Percentiles rank a stretch among this genome's conserved stretches.
phyloP scores from a whole-genome alignment of 2,329 filamentous ascomycete genomes.

The Nakataea oryzae region DNA sequence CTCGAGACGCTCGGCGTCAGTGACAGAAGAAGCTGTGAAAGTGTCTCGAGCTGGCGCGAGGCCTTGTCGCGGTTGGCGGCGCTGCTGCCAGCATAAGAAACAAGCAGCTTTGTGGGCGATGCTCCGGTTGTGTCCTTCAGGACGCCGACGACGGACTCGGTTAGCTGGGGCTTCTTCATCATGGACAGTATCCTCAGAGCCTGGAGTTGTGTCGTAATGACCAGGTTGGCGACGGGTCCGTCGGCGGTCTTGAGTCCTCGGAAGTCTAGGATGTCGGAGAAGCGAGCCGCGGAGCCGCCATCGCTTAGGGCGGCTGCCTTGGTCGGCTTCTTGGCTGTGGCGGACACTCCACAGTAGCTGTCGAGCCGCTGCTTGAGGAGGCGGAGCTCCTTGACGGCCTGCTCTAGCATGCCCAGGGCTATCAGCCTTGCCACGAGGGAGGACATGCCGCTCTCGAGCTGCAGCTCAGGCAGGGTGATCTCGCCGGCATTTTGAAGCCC shows the following conservation, averaged over 20 bases:
- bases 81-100: conserved; percentile 29
- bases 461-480: conserved; percentile 47
- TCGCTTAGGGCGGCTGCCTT: conserved; percentile 20
- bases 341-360: conserved; percentile 9
- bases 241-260: conserved; percentile 26
- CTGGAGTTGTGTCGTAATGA: conserved; percentile 56
- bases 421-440: conserved; percentile 58
- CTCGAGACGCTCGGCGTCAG: conserved; percentile 57
- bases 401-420: conserved; percentile 51
- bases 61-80: conserved; percentile 43
- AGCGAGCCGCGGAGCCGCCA: conserved; percentile 31
- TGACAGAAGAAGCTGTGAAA: conserved; percentile 55
- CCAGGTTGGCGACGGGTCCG: conserved; percentile 36
- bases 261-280: conserved; percentile 52
- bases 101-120: conserved; percentile 49
- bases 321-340: conserved; percentile 17
- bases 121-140: conserved; percentile 40
- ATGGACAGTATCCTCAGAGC: conserved; percentile 52
- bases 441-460: conserved; percentile 65
- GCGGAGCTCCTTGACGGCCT: conserved; percentile 58
- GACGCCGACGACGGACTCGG: conserved; percentile 46
- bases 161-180: conserved; percentile 45
- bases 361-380: conserved; percentile 56
- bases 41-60: conserved; percentile 53
- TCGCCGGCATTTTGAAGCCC: conserved; percentile 42